Base-by-base conservation (phyloP, 176 grass and related monocot species). In the Oryza nivara region DNA sequence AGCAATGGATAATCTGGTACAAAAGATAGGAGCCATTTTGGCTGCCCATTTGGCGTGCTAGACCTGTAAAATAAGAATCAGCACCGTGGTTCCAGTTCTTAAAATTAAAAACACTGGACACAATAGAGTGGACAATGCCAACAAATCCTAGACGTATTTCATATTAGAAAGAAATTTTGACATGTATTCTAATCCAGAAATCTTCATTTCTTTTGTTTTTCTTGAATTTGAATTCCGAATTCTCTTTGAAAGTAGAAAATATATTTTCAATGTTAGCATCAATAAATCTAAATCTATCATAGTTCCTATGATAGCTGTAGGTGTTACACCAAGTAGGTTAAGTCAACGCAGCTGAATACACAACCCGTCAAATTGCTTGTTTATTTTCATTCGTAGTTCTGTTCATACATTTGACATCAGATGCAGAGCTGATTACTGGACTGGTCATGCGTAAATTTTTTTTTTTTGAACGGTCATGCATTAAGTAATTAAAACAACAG, bases 1-100 rank as follows among this genome's bases (percentile, higher is more conserved):
- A 99, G 91, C 89, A 99, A 72, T 52, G 96, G 96, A 48, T 99
- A 99, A 65, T 85, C 84, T 54, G 96, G 96, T 44, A 99, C 91
- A 75, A 99, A 74, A 56, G 84, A 94, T 4, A 99, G 84, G 66
- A 99, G 83, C 91, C 89, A 96, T 78, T 92, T 92, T 28, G 96
- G 96, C 75, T 99, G 93, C 70, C 93, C 96, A 77, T 99, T 90
- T 78, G 96, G 93, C 68, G 91, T 87, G 46, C 74, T 89, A 51
- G 96, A 99, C 89, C 93, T 99, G 90, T 71, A 91, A 84, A 81
- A 66, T 65, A 78, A 64, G 40, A 17, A 58, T 16, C 34, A 76
- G 11, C 15, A 81, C 28, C 11, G 7, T 46, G 7, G 41, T 38
- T 19, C 12, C 4, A 4, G 25, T 40, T 16, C 67, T 71, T 71